Conservation (phyloP, 1,284 basidiomycete species). For the Irpex lacteus region DNA sequence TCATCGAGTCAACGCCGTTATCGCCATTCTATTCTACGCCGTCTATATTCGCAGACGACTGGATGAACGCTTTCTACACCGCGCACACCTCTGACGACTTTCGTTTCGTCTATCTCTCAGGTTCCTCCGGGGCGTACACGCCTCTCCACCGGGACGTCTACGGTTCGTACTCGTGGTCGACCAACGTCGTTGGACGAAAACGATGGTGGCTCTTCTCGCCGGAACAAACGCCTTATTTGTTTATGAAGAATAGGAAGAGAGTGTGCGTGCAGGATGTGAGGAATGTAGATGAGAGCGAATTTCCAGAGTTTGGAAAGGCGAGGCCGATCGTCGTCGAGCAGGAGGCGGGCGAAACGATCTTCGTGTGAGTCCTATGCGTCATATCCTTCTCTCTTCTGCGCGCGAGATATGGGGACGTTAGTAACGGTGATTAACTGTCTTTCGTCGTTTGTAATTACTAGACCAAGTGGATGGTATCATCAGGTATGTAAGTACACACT, state of each 20-base stretch:
- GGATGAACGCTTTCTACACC: conserved; percentile 32
- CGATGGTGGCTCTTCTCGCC: conserved; percentile 33
- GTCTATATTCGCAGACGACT: conserved; percentile 30
- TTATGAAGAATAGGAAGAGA: conserved; percentile 21
- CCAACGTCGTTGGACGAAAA: conserved; percentile 30
- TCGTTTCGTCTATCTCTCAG: conserved; percentile 29
- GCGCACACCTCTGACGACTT: conserved; percentile 30
- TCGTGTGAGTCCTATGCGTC: conserved; percentile 21
- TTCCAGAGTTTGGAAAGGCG: conserved; percentile 20
- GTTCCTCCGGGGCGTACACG: conserved; percentile 28
- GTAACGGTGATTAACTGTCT: too few species aligned
- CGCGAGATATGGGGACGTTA: background rate
- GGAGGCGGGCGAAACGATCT: conserved; percentile 29
- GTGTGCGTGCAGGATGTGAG: conserved; percentile 26
- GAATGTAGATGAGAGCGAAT: conserved; percentile 19
- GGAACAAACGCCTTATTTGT: conserved; percentile 24
- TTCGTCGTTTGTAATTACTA: conserved; percentile 4
- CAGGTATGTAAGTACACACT: too few species aligned
- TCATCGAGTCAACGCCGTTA: background rate
- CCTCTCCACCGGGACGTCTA: conserved; percentile 32
- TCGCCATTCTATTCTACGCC: conserved; percentile 27
- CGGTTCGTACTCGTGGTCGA: conserved; percentile 33
- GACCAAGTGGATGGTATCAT: conserved; percentile 33
- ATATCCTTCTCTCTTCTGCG: background rate
- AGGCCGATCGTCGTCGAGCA: conserved; percentile 27